phyloP scores from a whole-genome alignment of 2,329 filamentous ascomycete genomes.

The Beauveria bassiana region DNA sequence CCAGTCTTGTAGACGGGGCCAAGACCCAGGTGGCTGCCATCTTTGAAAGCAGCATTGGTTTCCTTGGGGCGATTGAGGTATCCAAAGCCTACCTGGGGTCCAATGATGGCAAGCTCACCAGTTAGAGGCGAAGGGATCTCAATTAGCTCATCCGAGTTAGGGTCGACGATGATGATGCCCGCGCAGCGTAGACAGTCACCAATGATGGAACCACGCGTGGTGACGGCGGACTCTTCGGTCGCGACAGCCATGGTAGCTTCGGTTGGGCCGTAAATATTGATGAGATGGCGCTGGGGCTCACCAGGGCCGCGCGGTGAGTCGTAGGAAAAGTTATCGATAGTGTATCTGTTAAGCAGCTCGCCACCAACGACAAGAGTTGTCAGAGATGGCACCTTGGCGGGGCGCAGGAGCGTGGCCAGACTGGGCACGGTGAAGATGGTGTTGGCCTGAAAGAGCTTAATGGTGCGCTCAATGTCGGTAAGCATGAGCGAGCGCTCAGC shows the following conservation, averaged over 20 bases:
- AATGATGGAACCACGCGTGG: slow-evolving; percentile 9
- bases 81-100: slow-evolving; percentile 12
- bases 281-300: slow-evolving; percentile 5
- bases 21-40: slow-evolving; percentile 30
- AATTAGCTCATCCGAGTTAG: slow-evolving; percentile 4
- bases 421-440: slow-evolving; percentile 12
- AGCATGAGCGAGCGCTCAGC: slow-evolving; percentile 11
- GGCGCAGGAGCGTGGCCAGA: slow-evolving; percentile 10
- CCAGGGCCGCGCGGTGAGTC: slow-evolving; percentile 33
- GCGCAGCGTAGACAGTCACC: slow-evolving; percentile 10
- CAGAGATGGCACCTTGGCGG: slow-evolving; percentile 7
- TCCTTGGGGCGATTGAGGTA: slow-evolving; percentile 12
- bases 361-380: slow-evolving; percentile 11
- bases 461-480: slow-evolving; percentile 10
- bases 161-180: slow-evolving; percentile 9
- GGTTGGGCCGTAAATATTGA: slow-evolving; percentile 11
- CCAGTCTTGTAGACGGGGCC: slow-evolving; percentile 9
- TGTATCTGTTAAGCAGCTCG: slow-evolving; percentile 9
- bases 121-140: slow-evolving; percentile 1
- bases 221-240: background rate
- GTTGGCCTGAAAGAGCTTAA: slow-evolving; percentile 10
- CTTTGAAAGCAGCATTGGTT: slow-evolving; percentile 7
- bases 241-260: slow-evolving; percentile 11
- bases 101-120: slow-evolving; percentile 21
- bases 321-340: slow-evolving; percentile 10